Base-by-base conservation (phyloP, 73 alveolate genomes). In the Effrenium voratum region DNA sequence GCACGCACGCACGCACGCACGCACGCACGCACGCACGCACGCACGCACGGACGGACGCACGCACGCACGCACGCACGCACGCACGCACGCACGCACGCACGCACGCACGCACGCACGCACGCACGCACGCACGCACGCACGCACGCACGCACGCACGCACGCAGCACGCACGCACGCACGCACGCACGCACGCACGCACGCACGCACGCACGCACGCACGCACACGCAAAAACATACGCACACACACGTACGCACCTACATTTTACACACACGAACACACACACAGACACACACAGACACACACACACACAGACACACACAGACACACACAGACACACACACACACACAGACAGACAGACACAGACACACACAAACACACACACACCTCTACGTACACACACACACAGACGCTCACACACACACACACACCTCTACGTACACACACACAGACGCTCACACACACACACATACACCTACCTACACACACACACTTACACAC, bases 91-190 rank as follows among this genome's bases (percentile, higher is more conserved):
- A 19, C 63, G 19, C 63, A 19, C 19, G 19, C 63, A 19, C 63
- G 79, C 79, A 66, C 6, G 79, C 41, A 66, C 79, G 79, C 38
- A 66, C 79, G 38, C 79, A 26, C 79, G 79, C 79, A 66, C 79
- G 79, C 79, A 66, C 79, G 79, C 38, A 66, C 24, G 24, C 38
- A 15, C 79, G 38, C 79, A 26, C 79, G 38, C 79, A 26, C 79
- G 38, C 79, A 26, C 38, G 38, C 79, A 26, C 79, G 38, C 79
- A 66, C 79, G 79, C 79, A 66, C 79, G 79, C 38, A 66, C 79
- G 79, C 79, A 66, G 38, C 79, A 26, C 79, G 38, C 79, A 26
- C 38, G 38, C 79, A 26, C 79, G 38, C 79, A 66, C 79, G 38
- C 79, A 26, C 79, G 38, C 79, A 26, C 38, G 38, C 79, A 26